Base-by-base conservation (phyloP, 768 basidiomycete genomes). In the Favolaschia claudopus region DNA sequence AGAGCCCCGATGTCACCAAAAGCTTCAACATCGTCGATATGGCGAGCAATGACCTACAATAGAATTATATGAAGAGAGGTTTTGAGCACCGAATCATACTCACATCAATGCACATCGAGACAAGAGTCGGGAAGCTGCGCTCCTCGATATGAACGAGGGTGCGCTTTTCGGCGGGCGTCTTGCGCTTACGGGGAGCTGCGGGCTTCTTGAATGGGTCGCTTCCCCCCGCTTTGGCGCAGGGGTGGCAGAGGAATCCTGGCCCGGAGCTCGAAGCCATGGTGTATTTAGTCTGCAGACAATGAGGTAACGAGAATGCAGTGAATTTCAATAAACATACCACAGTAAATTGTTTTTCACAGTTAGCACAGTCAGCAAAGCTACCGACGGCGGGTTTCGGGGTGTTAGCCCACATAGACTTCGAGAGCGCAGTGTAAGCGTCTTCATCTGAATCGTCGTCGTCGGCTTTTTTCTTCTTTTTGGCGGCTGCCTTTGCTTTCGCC, bases 11-110 rank as follows among this genome's bases (percentile, higher is more conserved):
- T 91, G 67, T 96, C 90, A 0, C 96, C 96, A 15, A 96, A 75
- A 0, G 89, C 88, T 62, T 94, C 93, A 7, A 99, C 89, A 64
- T 96, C 92, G 55, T 95, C 84, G 55, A 98, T 96, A 70, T 93
- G 86, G 55, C 85, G 84, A 17, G 91, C 89, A 55, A 98, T 88
- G 22, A 97, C 77, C 92, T 95, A 50, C 7, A 58, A 20, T 20
- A 52, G 5, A 32, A 42, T n/a, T n/a, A n/a, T 24, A 45, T 24
- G 19, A 33, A 58, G 49, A 38, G 7, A 10, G 7, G 15, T 40
- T 8, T 28, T 40, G 22, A 12, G 36, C 46, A 5, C 34, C 9
- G 31, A 7, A 20, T 28, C 22, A 4, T 38, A 65, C 80, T 54
- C 59, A 92, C 94, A 74, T 89, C 77, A 42, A 97, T 92, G 69